Evolutionary conservation across 208 protist genomes (phyloP).

Genomic region (Spongospora subterranea): DNA sequence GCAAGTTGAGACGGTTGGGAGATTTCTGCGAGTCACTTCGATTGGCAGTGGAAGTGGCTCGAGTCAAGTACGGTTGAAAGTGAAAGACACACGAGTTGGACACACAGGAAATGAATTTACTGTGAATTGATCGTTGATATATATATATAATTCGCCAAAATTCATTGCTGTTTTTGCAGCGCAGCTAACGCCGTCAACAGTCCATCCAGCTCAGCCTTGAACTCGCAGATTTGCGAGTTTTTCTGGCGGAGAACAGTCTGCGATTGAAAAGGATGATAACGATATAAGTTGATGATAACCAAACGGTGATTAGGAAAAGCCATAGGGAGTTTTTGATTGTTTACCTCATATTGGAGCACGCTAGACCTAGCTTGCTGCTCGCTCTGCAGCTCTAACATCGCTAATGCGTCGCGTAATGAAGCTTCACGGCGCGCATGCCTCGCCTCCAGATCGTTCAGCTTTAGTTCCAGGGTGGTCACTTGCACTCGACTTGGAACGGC

Average conservation of each 20-base stretch:
- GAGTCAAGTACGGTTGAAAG: no score
- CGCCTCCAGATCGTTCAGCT: neutral
- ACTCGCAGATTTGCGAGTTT: constrained; percentile 31
- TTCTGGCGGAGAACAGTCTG: neutral
- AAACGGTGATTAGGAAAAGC: neutral
- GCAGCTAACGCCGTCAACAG: neutral
- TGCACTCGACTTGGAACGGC: neutral
- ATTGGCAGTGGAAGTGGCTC: no score
- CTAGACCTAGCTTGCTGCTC: neutral
- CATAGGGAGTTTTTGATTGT: no score
- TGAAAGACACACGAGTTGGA: no score
- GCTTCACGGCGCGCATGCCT: neutral
- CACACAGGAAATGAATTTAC: no score
- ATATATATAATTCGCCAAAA: no score
- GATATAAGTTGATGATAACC: no score
- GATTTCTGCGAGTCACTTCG: no score
- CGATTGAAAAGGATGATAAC: neutral
- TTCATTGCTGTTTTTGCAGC: no score
- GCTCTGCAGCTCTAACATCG: neutral
- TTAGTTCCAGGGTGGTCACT: neutral
- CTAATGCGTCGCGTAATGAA: neutral
- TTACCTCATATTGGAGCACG: neutral
- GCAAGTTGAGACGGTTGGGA: no score
- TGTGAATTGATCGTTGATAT: no score
- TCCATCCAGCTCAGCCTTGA: constrained; percentile 25